These are phyloP conservation scores for Fragilaria crotonensis DNA, from an alignment of 108 stramenopile species.

Conservation along the genomic window DNA sequence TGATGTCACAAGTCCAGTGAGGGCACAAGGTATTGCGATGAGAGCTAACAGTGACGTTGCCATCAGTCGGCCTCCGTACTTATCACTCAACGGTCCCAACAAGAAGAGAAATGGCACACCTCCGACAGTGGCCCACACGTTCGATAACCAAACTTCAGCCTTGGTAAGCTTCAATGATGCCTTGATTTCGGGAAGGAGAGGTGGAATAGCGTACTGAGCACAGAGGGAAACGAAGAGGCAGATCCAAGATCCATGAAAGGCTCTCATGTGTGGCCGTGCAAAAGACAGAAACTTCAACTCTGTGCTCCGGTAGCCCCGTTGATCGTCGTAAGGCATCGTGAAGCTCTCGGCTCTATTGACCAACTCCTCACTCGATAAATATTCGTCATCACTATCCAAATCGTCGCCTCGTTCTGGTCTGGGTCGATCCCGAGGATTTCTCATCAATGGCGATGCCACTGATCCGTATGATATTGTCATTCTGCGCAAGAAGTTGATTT, in stretches of 20 bases:
- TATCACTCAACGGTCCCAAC: constrained; percentile 56
- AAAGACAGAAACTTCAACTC: constrained; percentile 41
- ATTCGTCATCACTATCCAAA: constrained; percentile 4
- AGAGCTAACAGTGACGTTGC: constrained; percentile 20
- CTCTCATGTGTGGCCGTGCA: constrained; percentile 73
- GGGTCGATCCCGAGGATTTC: neutral
- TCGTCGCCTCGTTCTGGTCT: neutral
- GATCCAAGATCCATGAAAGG: constrained; percentile 73
- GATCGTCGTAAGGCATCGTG: constrained; percentile 14
- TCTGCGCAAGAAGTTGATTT: too few relatives aligned
- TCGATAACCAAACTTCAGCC: constrained; percentile 56
- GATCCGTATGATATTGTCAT: neutral
- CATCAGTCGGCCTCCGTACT: constrained; percentile 28
- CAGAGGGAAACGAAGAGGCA: constrained; percentile 72
- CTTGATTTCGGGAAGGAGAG: constrained; percentile 56
- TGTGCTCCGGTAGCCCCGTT: constrained; percentile 56
- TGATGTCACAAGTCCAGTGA: constrained; percentile 34
- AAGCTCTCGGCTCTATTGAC: constrained; percentile 14
- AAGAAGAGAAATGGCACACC: constrained; percentile 58
- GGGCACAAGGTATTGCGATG: constrained; percentile 28
- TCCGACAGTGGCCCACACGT: constrained; percentile 52
- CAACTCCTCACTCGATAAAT: constrained; percentile 4
- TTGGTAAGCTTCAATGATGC: constrained; percentile 40
- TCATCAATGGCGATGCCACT: neutral
- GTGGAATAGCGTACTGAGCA: constrained; percentile 79